Base-by-base conservation (phyloP, 2,329 filamentous ascomycete genomes). In the Epichloe sp. region DNA sequence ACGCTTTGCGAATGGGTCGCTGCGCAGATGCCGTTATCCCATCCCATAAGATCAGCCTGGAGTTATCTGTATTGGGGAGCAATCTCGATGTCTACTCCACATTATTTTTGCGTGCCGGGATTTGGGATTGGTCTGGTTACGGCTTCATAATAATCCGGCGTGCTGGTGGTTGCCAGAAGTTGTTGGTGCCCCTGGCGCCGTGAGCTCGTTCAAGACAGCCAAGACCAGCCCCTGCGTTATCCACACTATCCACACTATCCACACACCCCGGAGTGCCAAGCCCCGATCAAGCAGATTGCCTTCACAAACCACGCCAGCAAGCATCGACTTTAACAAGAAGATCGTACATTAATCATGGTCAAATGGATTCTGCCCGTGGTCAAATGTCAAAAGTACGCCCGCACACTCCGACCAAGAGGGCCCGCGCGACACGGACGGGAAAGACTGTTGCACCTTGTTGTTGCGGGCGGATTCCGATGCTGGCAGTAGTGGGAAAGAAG, bases 241-340 rank as follows among this genome's bases (percentile, higher is more conserved):
- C 5, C 42, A n/a, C 17, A 51, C 49, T 21, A 43, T 15, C 5
- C 42, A 21, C 14, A 51, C 49, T 21, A 43, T 15, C 5, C 42
- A 21, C 17, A 51, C 49, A 37, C 49, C 46, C 50, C 42, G 17
- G 40, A 26, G 51, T 48, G 44, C 4, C n/a, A 14, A 14, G 8
- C 3, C 19, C 43, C 36, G 43, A 50, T 47, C 23, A 10, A 31
- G 35, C 35, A 49, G 37, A 47, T 53, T 44, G 34, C 47, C 34
- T 34, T 23, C 40, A n/a, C 41, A 49, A 19, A 40, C 35, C 41
- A 52, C 47, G 21, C n/a, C 42, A 12, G 26, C 43, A 42, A 42
- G 47, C 44, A 53, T 53, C 51, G 51, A 44, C 44, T 45, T 50
- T 53, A 44, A 38, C 44, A 42, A 47, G 48, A 47, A 47, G 51